phyloP scores from a whole-genome alignment of 2,329 filamentous ascomycete genomes.

The Pleoardoris graminearum region DNA sequence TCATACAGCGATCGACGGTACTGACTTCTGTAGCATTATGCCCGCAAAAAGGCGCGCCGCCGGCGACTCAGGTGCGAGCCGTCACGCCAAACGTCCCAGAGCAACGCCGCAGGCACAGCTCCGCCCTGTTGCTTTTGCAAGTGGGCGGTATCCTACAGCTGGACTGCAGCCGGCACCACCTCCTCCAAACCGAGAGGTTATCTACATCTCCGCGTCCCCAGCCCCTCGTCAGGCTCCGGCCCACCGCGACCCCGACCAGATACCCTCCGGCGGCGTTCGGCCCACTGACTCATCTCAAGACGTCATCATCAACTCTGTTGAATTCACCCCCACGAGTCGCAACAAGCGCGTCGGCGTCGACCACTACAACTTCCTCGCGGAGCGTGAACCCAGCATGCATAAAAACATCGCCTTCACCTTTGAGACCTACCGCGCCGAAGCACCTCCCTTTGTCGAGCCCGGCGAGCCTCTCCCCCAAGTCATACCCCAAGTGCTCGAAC shows the following conservation, averaged over 20 bases:
- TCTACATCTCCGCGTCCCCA: neutral
- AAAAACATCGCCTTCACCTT: neutral
- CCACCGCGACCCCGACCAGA: neutral
- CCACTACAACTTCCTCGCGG: neutral
- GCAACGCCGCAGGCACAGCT: neutral
- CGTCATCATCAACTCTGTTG: constrained; percentile 22
- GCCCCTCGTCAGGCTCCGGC: neutral
- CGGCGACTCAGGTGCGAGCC: neutral
- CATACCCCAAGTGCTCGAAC: neutral
- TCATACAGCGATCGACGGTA: neutral
- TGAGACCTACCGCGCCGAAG: neutral
- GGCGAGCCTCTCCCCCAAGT: neutral
- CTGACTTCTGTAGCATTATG: neutral
- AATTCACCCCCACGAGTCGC: neutral
- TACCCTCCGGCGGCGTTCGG: neutral
- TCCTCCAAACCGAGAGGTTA: neutral
- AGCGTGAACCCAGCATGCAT: neutral
- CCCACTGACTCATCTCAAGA: constrained; percentile 18
- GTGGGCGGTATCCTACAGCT: too few relatives aligned
- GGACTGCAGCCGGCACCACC: neutral
- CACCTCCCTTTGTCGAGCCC: neutral
- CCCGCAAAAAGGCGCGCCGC: neutral
- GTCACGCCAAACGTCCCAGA: neutral
- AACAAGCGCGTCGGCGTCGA: neutral
- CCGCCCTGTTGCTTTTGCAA: too few relatives aligned